phyloP scores from a whole-genome alignment of 192 early-diverging fungal species.

The Backusella macrospora region DNA sequence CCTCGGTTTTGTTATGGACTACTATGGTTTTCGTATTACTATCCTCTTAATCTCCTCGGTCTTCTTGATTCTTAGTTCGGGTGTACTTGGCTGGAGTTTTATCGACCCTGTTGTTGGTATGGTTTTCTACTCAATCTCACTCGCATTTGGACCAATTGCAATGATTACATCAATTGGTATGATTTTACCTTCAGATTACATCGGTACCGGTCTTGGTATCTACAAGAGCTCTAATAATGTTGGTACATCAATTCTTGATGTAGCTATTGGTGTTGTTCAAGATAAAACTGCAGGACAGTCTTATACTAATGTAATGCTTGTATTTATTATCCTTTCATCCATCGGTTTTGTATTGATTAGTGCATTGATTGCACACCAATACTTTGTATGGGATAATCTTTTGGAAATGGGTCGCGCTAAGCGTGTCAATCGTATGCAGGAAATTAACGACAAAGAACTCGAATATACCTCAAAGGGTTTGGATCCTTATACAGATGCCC shows the following conservation, averaged over 20 bases:
- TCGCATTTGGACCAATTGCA: slow-evolving; percentile 61
- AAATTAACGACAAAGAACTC: slow-evolving; percentile 36
- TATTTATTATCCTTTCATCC: slow-evolving; percentile 29
- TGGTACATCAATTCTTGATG: slow-evolving; percentile 66
- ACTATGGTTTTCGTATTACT: slow-evolving; percentile 50
- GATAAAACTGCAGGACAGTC: slow-evolving; percentile 41
- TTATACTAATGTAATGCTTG: slow-evolving; percentile 36
- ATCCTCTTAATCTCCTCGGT: slow-evolving; percentile 40
- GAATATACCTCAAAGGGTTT: slow-evolving; percentile 29
- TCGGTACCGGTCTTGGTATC: slow-evolving; percentile 63
- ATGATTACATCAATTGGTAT: slow-evolving; percentile 64
- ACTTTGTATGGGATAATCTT: slow-evolving; percentile 18
- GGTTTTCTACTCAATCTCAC: slow-evolving; percentile 58
- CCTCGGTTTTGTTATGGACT: slow-evolving; percentile 59
- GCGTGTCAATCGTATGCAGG: slow-evolving; percentile 33
- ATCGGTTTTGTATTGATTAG: slow-evolving; percentile 35
- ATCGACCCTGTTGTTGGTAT: slow-evolving; percentile 55
- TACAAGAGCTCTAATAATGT: slow-evolving; percentile 67
- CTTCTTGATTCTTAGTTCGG: slow-evolving; percentile 34
- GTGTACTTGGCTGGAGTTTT: slow-evolving; percentile 58
- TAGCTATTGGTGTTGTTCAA: slow-evolving; percentile 62
- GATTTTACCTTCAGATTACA: slow-evolving; percentile 53
- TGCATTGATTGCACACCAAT: slow-evolving; percentile 15
- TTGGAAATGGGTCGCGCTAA: slow-evolving; percentile 24
- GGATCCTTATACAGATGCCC: slow-evolving; percentile 29